Evolutionary conservation across 768 basidiomycete species (phyloP).

Genomic region (Boletus bicolor): DNA sequence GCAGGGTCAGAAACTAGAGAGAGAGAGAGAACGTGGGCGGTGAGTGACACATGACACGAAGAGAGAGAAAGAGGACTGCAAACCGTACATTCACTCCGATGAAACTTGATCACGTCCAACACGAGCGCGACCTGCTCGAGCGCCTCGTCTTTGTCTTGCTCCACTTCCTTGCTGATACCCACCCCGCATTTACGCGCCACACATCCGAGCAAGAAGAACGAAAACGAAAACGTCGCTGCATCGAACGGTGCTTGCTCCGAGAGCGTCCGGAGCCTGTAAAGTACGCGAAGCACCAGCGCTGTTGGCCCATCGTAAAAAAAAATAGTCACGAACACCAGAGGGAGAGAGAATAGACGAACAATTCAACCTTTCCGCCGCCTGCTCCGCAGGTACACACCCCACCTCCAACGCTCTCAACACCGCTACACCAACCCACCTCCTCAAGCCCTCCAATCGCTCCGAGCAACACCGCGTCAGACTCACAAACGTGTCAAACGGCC

Average conservation of each 20-base stretch:
- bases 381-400: conserved; percentile 64
- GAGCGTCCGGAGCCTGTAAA: conserved; percentile 78
- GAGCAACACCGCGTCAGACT: conserved; percentile 68
- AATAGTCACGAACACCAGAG: background rate
- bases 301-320: background rate
- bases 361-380: conserved; percentile 67
- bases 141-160: conserved; percentile 49
- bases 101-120: conserved; percentile 39
- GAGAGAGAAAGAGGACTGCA: background rate
- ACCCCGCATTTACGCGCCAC: conserved; percentile 72
- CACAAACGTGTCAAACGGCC: conserved; percentile 71
- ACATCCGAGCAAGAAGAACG: conserved; percentile 68
- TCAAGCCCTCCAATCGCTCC: conserved; percentile 63
- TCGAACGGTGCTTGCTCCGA: conserved; percentile 83
- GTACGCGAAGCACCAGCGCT: conserved; percentile 80
- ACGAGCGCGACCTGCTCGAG: conserved; percentile 78
- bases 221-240: conserved; percentile 79
- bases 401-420: conserved; percentile 72
- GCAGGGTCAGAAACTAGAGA: conserved; percentile 58
- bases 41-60: too few species aligned
- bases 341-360: background rate
- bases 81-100: conserved; percentile 30
- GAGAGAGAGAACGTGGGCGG: too few species aligned
- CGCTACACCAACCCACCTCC: conserved; percentile 78
- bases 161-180: conserved; percentile 26